Conservation (phyloP, 2,329 filamentous ascomycete species). For the Aureobasidium uvarum region DNA sequence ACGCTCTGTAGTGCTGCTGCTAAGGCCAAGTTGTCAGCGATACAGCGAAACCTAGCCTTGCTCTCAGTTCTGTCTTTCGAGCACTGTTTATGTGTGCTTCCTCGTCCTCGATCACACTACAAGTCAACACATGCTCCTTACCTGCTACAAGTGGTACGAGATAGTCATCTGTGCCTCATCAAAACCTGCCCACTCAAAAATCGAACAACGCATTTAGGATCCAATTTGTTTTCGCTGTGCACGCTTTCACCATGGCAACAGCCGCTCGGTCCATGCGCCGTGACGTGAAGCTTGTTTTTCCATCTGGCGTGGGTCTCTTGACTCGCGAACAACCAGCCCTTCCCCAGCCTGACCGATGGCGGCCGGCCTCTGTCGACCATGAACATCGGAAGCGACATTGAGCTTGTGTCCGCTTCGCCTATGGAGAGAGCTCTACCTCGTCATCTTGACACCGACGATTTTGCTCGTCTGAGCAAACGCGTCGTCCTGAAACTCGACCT, state of each 20-base stretch:
- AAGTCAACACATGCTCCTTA: conserved; percentile 1
- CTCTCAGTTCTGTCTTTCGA: background rate
- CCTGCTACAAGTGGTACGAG: background rate
- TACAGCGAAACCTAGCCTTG: background rate
- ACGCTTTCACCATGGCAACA: conserved; percentile 15
- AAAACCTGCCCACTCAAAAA: conserved; percentile 18
- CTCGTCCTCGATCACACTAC: background rate
- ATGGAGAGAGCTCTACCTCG: conserved; percentile 1
- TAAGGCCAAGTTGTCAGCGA: background rate
- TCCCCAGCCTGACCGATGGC: conserved; percentile 8
- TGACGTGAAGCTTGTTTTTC: conserved; percentile 4
- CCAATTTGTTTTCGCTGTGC: conserved; percentile 12
- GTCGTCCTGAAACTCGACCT: conserved; percentile 52
- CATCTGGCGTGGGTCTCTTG: background rate
- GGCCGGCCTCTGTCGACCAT: background rate
- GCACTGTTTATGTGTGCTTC: background rate
- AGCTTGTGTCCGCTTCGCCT: conserved; percentile 2
- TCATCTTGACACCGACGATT: background rate
- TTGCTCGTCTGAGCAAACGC: conserved; percentile 33
- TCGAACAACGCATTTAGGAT: conserved; percentile 3
- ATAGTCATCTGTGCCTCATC: background rate
- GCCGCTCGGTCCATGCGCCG: background rate
- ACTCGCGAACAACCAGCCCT: conserved; percentile 13
- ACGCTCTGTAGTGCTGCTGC: background rate
- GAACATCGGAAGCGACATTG: conserved; percentile 7